phyloP scores from a whole-genome alignment of 2,329 filamentous ascomycete species.

The Pseudopyrenochaeta lycopersici region DNA sequence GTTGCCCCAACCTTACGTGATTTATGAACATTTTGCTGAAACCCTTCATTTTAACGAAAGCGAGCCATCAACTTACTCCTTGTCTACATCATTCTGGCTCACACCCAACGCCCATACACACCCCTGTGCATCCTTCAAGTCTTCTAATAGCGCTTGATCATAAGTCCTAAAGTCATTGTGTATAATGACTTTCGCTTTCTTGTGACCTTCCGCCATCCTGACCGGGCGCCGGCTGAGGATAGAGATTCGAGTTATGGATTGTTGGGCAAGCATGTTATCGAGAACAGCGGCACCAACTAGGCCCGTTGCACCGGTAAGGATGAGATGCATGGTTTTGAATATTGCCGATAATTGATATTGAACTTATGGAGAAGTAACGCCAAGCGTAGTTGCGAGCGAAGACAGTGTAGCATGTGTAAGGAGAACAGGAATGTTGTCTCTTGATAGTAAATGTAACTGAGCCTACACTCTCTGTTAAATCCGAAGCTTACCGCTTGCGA shows the following conservation, averaged over 20 bases:
- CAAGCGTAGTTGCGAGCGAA: no score
- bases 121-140: constrained; percentile 71
- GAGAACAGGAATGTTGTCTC: no score
- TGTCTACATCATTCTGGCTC: constrained; percentile 66
- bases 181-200: constrained; percentile 70
- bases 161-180: constrained; percentile 74
- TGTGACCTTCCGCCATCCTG: constrained; percentile 68
- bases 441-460: no score
- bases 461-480: no score
- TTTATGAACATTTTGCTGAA: constrained; percentile 2
- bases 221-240: constrained; percentile 74
- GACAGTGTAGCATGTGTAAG: no score
- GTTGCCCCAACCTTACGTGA: no score
- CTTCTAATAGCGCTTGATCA: constrained; percentile 63
- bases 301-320: constrained; percentile 57
- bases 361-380: no score
- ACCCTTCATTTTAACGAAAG: constrained; percentile 9
- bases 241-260: constrained; percentile 69
- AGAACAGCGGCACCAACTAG: constrained; percentile 53
- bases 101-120: constrained; percentile 80
- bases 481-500: no score
- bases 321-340: constrained; percentile 54
- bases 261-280: constrained; percentile 45
- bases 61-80: no score
- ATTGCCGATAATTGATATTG: no score